phyloP scores from a whole-genome alignment of 2,329 filamentous ascomycete genomes.

The Talaromyces sp. region DNA sequence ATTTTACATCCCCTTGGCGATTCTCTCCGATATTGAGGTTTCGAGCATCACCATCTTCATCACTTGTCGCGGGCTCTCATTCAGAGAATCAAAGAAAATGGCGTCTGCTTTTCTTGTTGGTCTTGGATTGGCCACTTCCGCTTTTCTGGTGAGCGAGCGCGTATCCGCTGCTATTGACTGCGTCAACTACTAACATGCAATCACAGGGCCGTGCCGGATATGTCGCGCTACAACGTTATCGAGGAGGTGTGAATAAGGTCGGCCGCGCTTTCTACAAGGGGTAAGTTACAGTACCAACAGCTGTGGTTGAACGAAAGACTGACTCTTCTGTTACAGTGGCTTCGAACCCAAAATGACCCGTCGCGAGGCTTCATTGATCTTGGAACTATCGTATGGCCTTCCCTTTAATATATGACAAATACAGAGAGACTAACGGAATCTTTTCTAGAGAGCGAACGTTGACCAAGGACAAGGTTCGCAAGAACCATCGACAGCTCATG shows the following conservation, averaged over 20 bases:
- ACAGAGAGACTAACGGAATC: background rate
- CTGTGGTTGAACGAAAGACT: conserved; percentile 20
- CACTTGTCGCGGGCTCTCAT: background rate
- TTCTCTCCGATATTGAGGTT: background rate
- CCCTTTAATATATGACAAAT: background rate
- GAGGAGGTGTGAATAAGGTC: conserved; percentile 65
- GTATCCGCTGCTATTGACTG: background rate
- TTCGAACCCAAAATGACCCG: conserved; percentile 94
- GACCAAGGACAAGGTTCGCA: conserved; percentile 90
- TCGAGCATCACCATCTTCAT: background rate
- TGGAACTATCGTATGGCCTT: conserved; percentile 72
- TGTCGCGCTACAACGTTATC: conserved; percentile 79
- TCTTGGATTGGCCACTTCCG: conserved; percentile 54
- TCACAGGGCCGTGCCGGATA: conserved; percentile 82
- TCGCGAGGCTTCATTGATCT: conserved; percentile 83
- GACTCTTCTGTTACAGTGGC: conserved; percentile 46
- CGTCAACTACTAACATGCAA: conserved; percentile 13
- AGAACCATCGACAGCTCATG: conserved; percentile 94
- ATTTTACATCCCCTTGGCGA: conserved; percentile 17
- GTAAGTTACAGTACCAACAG: conserved; percentile 19
- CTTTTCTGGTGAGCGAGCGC: conserved; percentile 66
- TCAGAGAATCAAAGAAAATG: conserved; percentile 28
- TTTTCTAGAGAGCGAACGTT: conserved; percentile 71
- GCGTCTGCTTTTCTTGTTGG: conserved; percentile 43
- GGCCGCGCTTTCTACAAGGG: conserved; percentile 97